These are phyloP conservation scores for Adiantum capillusveneris DNA, from an alignment of 75 land plant species.

Conservation along the genomic window DNA sequence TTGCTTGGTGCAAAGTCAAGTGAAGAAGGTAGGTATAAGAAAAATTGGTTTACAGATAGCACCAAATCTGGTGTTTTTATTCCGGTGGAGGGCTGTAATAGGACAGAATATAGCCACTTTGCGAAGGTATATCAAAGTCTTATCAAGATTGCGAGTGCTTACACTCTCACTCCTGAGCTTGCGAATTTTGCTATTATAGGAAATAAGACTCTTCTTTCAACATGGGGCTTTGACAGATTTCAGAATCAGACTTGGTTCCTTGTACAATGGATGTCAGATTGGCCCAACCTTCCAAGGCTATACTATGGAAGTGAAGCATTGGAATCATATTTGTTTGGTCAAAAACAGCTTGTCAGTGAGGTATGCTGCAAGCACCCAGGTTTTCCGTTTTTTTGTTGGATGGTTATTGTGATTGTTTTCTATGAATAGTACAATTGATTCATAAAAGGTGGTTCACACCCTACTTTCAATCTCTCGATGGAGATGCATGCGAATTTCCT, in stretches of 20 bases:
- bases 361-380: no score
- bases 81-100: not conserved
- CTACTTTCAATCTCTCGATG: no score
- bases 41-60: not conserved
- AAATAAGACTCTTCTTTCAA: not conserved
- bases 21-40: not conserved
- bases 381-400: no score
- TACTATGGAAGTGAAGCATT: not conserved
- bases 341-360: not conserved
- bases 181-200: not conserved
- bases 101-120: not conserved
- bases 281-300: not conserved
- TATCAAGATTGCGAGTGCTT: not conserved
- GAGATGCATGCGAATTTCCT: no score
- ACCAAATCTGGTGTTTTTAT: not conserved
- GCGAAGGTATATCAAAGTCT: not conserved
- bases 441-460: no score
- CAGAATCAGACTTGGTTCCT: slow-evolving; percentile 2
- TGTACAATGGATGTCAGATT: not conserved
- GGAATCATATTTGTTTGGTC: not conserved
- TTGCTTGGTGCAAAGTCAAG: not conserved
- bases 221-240: not conserved
- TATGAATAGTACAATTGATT: no score
- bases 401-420: no score
- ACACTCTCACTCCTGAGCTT: slow-evolving; percentile 1